Evolutionary conservation across 306 rosid genomes (phyloP).

Genomic region (Rosa multiflora): DNA sequence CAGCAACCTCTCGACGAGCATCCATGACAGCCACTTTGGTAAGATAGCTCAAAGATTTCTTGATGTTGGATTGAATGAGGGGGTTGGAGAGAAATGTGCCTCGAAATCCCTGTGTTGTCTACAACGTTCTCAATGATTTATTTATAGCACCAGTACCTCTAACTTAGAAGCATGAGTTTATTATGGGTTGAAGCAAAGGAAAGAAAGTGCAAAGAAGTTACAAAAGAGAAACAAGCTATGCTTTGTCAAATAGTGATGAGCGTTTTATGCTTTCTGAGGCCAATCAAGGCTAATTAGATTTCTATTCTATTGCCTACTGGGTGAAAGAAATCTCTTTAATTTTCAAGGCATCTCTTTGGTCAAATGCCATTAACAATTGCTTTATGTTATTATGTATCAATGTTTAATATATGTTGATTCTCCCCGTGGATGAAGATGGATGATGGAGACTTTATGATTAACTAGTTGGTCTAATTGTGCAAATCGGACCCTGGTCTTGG

Average conservation of each 20-base stretch:
- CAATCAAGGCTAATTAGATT: neutral
- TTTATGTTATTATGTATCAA: neutral
- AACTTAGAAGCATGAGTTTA: conserved; percentile 29
- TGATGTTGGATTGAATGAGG: conserved; percentile 5
- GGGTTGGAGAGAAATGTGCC: neutral
- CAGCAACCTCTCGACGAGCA: conserved; percentile 29
- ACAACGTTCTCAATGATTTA: conserved; percentile 1
- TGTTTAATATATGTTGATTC: conserved; percentile 15
- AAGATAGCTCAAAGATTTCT: conserved; percentile 1
- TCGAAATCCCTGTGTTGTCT: conserved; percentile 8
- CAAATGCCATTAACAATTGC: neutral
- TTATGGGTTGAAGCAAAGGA: conserved; percentile 23
- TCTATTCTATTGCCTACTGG: conserved; percentile 25
- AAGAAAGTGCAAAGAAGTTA: conserved; percentile 27
- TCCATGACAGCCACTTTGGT: conserved; percentile 39
- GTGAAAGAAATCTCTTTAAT: neutral
- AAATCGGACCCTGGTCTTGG: neutral
- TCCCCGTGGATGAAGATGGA: conserved; percentile 16
- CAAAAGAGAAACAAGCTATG: neutral
- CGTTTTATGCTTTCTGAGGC: neutral
- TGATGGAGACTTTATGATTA: conserved; percentile 9
- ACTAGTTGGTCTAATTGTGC: neutral
- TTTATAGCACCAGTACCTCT: conserved; percentile 23
- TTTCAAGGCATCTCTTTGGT: neutral
- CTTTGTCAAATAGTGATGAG: neutral